Base-by-base conservation (phyloP, 2,329 filamentous ascomycete species). In the Plenodomus lindquistii region DNA sequence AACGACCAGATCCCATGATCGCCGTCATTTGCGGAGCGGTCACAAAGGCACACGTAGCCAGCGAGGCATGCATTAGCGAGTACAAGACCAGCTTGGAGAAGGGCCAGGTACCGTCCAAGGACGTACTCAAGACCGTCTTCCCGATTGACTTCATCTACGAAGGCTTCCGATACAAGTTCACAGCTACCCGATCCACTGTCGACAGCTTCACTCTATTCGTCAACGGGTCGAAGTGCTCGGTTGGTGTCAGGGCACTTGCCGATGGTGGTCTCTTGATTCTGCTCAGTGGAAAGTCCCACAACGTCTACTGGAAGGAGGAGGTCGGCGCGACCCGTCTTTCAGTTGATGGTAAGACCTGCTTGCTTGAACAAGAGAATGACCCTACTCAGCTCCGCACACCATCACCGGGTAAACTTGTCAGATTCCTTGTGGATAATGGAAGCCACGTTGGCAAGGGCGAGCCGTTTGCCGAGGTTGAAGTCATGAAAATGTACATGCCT, bases 401-500 rank as follows among this genome's bases (percentile, higher is more conserved):
- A 36, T 95, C 89, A 54, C 94, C 94, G 39, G 94, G 94, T 73
- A 99, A 99, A 80, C 87, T 99, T 29, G 93, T 99, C 78, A 97
- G 96, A 78, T 99, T 94, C 76, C 89, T 91, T 1, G 89, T 99
- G 2, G 94, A 97, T 74, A 97, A 96, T 67, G 94, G 94, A 52
- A 83, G 91, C 62, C 94, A 99, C 72, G 85, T 99, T 74, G 87
- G 85, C 74, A 91, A 95, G 63, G 93, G 93, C 48, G 89, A 97
- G 74, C 81, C 93, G 27, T 99, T 91, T 69, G 94, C 94, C 46
- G 94, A 99, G 75, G 93, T 99, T 35, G 94, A 99, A 77, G 94
- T 99, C 76, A 99, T 99, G 94, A 99, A 99, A 83, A 99, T 99
- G 94, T 97, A 97, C 83, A 99, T 99, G 94, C 94, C 94, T 67